Percentiles rank a stretch among this genome's conserved stretches.
phyloP scores from a whole-genome alignment of 257 asterid species.

The Jaltomata sinuosa region DNA sequence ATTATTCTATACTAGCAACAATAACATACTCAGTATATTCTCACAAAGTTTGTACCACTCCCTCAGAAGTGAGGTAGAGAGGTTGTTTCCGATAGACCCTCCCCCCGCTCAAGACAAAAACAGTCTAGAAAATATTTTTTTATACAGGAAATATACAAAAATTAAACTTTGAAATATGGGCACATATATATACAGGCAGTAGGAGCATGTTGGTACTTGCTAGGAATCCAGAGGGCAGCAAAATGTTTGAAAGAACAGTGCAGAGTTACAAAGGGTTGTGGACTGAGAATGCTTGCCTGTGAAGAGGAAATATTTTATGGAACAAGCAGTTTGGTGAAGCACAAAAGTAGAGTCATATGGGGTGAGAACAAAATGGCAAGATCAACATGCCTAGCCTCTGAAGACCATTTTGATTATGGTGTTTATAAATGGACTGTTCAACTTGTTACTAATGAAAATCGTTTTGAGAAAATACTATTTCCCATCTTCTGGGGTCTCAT shows the following conservation, averaged over 20 bases:
- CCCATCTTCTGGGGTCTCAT: constrained; percentile 98
- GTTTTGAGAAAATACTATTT: constrained; percentile 77
- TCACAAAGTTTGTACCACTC: too few relatives aligned
- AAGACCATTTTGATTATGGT: constrained; percentile 60
- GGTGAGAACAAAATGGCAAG: constrained; percentile 49
- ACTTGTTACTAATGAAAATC: constrained; percentile 63
- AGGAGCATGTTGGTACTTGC: constrained; percentile 80
- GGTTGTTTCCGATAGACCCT: too few relatives aligned
- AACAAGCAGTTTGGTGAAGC: constrained; percentile 30
- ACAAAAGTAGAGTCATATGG: constrained; percentile 45
- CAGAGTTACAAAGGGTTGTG: constrained; percentile 23
- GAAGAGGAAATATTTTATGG: constrained; percentile 50
- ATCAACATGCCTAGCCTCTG: constrained; percentile 41
- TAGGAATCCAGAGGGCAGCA: constrained; percentile 68
- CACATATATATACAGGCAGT: constrained; percentile 37
- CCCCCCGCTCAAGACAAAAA: too few relatives aligned
- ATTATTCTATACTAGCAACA: too few relatives aligned
- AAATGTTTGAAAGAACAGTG: constrained; percentile 50
- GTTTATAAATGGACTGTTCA: constrained; percentile 97
- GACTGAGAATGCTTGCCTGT: constrained; percentile 33
- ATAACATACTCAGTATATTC: too few relatives aligned
- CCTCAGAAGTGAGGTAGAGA: too few relatives aligned
- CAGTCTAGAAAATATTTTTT: too few relatives aligned
- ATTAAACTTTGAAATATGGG: too few relatives aligned
- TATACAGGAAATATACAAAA: not conserved